Base-by-base conservation (phyloP, 1,139 yeast genomes). In the Trichomonascaceae sp. region DNA sequence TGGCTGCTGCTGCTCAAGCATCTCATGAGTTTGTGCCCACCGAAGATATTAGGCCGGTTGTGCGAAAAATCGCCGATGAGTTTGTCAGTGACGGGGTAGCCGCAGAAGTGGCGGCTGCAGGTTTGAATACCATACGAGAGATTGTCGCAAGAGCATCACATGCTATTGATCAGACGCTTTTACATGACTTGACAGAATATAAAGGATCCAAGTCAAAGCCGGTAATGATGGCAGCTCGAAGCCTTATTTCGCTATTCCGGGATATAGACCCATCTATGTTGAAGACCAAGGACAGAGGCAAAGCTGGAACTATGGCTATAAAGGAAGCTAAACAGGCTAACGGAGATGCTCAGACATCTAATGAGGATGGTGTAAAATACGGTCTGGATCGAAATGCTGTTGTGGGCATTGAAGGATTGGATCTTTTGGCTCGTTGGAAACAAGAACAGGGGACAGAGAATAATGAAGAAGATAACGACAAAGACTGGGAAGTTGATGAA, bases 41-140 rank as follows among this genome's bases (percentile, higher is more conserved):
- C 1, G 99, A 95, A 68, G 82, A 83, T 13, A 81, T 93, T 55
- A 75, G 80, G 50, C 83, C 86, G 50, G 82, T 93, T 61, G 85
- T 93, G 9, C 81, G 96, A 57, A 93, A 91, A 68, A 84, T 93
- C 63, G 98, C 99, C 1, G 96, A 93, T 71, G 99, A 95, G 71
- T 93, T 93, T 66, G 97, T 93, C 48, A 87, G 96, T 63, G 98
- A 93, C 67, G 99, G 99, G 76, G 99, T 93, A 43, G 90, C 98
- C 10, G 85, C 96, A 22, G 97, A 93, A 72, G 99, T 91, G 54
- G 97, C 98, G 12, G 90, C 97, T 51, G 98, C 98, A 2, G 99
- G 99, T 65, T 77, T 93, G 60, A 93, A 93, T 70, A 88, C 98
- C 5, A 91, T 93, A 58, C 78, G 98, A 62, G 99, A 93, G 71